phyloP scores from a whole-genome alignment of 164 flowering plant species.

The Vitis rotundifolia region DNA sequence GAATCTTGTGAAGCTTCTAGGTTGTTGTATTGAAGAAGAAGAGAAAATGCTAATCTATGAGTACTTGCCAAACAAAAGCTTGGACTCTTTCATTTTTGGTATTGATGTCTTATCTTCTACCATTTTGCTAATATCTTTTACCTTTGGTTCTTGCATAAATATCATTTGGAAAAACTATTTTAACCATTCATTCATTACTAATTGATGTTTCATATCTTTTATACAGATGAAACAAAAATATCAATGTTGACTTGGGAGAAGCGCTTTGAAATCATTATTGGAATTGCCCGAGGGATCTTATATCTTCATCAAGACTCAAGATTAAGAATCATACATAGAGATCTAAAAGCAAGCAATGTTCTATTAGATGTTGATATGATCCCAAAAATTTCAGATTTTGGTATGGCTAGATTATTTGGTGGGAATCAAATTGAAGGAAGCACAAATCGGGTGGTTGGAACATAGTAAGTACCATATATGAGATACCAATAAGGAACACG shows the following conservation, averaged over 20 bases:
- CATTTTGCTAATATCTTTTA: no score
- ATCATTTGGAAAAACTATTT: no score
- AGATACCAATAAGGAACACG: no score
- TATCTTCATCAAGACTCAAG: slow-evolving; percentile 33
- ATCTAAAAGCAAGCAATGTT: slow-evolving; percentile 41
- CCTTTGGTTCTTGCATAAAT: no score
- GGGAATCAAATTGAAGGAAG: slow-evolving; percentile 28
- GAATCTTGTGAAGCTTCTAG: slow-evolving; percentile 17
- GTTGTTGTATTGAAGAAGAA: slow-evolving; percentile 11
- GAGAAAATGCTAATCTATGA: slow-evolving; percentile 22
- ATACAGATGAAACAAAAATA: slow-evolving; percentile 3
- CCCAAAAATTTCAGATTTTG: slow-evolving; percentile 50
- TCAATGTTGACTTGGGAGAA: slow-evolving; percentile 7
- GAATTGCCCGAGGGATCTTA: slow-evolving; percentile 25
- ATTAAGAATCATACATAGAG: slow-evolving; percentile 39
- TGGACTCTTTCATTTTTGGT: slow-evolving; percentile 19
- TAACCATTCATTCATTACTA: not conserved
- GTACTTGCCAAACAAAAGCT: slow-evolving; percentile 19
- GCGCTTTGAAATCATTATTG: slow-evolving; percentile 16
- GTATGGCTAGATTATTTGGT: slow-evolving; percentile 38
- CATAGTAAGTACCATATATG: slow-evolving; percentile 28
- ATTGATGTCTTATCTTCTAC: not conserved
- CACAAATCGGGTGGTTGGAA: slow-evolving; percentile 42
- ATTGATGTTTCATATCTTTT: not conserved
- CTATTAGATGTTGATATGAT: slow-evolving; percentile 35